Evolutionary conservation across 257 asterid genomes (phyloP), one percentile per base, ranked within the genome.

Genomic region (Lantana camara): DNA sequence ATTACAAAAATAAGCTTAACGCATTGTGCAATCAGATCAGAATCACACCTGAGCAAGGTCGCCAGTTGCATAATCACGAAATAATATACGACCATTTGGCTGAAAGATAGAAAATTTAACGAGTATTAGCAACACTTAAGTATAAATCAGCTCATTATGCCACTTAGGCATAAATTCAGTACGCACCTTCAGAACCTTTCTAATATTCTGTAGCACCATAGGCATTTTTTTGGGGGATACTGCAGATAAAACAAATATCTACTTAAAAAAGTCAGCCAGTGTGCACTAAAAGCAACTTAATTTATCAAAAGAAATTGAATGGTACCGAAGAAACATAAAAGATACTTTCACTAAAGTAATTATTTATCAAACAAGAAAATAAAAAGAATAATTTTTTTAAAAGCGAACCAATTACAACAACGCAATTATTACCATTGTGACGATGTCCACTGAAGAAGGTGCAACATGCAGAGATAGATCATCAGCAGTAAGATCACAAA

Each of bases 191-290:
- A 94, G 95, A 81, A 88, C 73, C 77, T 82, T 94, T 56, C 76
- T 71, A 80, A 94, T 80, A 73, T 94, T 94, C 65, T 90, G 88
- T 71, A 88, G 62, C 70, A 70, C 95, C 16, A 22, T 21, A 44
- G 90, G 79, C 99, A 94, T 94, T 85, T 90, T 94, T 70, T 84
- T 92, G 1, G 99, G 99, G 57, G 96, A 87, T 44, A 94, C 95
- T 87, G 99, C 97, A 81, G 99, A 94, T 73, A 94, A 79, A 73
- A 90, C 95, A 82, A 94, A 94, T 74, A 90, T 83, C 99, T 93
- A 75, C 74, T 83, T 81, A 77, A 77, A 80, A 68, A 73, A 57
- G 88, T 87, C 82, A 93, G 95, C 76, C 55, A 72, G 59, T 27
- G 76, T 51, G 72, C 53, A 49, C 53, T 47, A 59, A 74, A 56